Percentiles rank a stretch among this genome's conserved stretches.
Conservation (phyloP, 257 asterid genomes). For the Lithospermum erythrorhizon region DNA sequence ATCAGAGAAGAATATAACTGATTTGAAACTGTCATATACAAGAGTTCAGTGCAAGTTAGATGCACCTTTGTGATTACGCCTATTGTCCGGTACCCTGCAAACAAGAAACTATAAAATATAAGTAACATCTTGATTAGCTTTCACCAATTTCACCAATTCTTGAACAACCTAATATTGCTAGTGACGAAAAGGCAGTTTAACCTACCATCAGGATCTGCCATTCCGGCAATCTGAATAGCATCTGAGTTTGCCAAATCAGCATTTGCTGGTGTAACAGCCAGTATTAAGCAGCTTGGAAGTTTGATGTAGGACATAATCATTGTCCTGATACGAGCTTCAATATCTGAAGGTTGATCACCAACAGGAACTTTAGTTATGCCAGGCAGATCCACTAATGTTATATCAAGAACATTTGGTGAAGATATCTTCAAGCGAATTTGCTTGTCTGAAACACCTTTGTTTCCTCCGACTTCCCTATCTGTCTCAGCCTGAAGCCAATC, state of each 20-base stretch:
- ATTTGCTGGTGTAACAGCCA: constrained; percentile 84
- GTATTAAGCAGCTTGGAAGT: constrained; percentile 46
- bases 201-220: constrained; percentile 68
- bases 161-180: background rate
- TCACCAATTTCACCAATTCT: background rate
- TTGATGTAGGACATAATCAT: constrained; percentile 66
- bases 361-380: constrained; percentile 82
- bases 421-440: constrained; percentile 58
- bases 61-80: constrained; percentile 74
- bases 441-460: constrained; percentile 65
- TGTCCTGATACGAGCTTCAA: constrained; percentile 66
- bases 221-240: constrained; percentile 83
- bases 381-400: constrained; percentile 75
- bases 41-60: background rate
- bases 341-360: constrained; percentile 83
- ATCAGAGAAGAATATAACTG: background rate
- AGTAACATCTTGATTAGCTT: background rate
- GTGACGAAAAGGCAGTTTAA: background rate
- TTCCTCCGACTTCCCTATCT: constrained; percentile 65
- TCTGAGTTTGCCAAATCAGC: constrained; percentile 80
- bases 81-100: constrained; percentile 65
- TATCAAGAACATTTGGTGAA: constrained; percentile 73
- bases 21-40: background rate
- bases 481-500: constrained; percentile 50
- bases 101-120: background rate